Percentiles rank a stretch among this genome's conserved stretches.
Conservation (phyloP, 768 basidiomycete genomes). For the Mycena chlorophos region DNA sequence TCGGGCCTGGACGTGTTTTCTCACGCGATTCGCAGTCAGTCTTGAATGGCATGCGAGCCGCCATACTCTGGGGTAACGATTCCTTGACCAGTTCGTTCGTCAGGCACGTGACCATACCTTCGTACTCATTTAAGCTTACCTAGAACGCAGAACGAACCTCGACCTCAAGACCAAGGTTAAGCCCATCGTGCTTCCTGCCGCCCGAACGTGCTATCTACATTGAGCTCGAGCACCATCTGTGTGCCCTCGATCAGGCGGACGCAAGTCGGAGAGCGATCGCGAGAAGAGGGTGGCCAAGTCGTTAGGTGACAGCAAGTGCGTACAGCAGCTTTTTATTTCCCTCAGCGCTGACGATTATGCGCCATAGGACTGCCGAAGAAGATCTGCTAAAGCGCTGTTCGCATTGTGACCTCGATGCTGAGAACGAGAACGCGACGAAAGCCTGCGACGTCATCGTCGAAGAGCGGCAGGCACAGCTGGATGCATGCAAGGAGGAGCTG, state of each 20-base stretch:
- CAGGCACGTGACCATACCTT: slow-evolving; percentile 54
- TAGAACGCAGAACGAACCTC: slow-evolving; percentile 78
- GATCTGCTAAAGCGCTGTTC: slow-evolving; percentile 94
- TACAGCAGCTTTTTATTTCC: slow-evolving; percentile 15
- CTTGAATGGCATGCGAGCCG: slow-evolving; percentile 91
- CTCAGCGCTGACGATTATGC: slow-evolving; percentile 4
- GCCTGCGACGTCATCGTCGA: slow-evolving; percentile 90
- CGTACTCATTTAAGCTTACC: neutral
- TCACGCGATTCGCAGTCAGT: slow-evolving; percentile 39
- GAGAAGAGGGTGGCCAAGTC: slow-evolving; percentile 86
- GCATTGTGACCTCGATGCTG: slow-evolving; percentile 84
- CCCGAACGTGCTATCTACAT: slow-evolving; percentile 93
- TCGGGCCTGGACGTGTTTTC: neutral
- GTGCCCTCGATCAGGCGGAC: slow-evolving; percentile 86
- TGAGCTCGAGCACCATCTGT: slow-evolving; percentile 90
- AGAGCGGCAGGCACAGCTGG: slow-evolving; percentile 76
- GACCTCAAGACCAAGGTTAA: slow-evolving; percentile 67
- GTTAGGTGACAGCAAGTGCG: slow-evolving; percentile 86
- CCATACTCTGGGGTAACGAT: slow-evolving; percentile 76
- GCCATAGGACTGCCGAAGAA: slow-evolving; percentile 78
- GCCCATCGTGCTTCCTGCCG: slow-evolving; percentile 77
- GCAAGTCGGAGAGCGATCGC: slow-evolving; percentile 78
- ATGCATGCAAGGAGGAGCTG: slow-evolving; percentile 77
- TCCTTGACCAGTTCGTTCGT: slow-evolving; percentile 79
- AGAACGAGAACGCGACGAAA: slow-evolving; percentile 76